Percentiles rank a stretch among this genome's conserved stretches.
Conservation (phyloP, 306 rosid genomes). For the Luffa aegyptiaca region DNA sequence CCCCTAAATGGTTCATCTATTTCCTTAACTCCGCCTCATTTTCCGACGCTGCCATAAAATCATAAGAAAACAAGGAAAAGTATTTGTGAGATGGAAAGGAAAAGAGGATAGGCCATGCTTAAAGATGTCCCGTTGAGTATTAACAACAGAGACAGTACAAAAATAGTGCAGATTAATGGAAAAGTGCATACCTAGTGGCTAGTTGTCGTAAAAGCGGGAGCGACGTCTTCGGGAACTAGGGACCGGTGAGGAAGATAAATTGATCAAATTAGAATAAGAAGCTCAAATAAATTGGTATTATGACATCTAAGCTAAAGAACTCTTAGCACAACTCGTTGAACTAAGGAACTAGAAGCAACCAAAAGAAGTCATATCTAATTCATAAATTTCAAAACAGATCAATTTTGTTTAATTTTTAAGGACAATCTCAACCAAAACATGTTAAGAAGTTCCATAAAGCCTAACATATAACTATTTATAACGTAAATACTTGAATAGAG, state of each 20-base stretch:
- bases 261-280: not conserved
- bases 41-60: not conserved
- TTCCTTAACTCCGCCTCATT: conserved; percentile 8
- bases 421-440: not conserved
- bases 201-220: conserved; percentile 72
- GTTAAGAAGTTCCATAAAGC: not conserved
- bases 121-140: not conserved
- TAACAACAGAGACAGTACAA: not conserved
- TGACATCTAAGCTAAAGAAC: not conserved
- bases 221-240: conserved; percentile 65
- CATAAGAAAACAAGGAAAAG: not conserved
- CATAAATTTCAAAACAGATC: not conserved
- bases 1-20: not conserved
- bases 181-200: conserved; percentile 65
- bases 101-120: not conserved
- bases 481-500: not conserved
- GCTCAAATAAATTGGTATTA: not conserved
- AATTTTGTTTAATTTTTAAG: not conserved
- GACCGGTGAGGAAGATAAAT: conserved; percentile 18
- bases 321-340: not conserved
- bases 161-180: not conserved
- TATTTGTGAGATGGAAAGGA: not conserved
- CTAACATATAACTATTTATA: not conserved
- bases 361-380: not conserved
- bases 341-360: not conserved